Evolutionary conservation across 2,329 filamentous ascomycete genomes (phyloP), one percentile per base, ranked within the genome.

Genomic region (Thielaviopsis punctulata): DNA sequence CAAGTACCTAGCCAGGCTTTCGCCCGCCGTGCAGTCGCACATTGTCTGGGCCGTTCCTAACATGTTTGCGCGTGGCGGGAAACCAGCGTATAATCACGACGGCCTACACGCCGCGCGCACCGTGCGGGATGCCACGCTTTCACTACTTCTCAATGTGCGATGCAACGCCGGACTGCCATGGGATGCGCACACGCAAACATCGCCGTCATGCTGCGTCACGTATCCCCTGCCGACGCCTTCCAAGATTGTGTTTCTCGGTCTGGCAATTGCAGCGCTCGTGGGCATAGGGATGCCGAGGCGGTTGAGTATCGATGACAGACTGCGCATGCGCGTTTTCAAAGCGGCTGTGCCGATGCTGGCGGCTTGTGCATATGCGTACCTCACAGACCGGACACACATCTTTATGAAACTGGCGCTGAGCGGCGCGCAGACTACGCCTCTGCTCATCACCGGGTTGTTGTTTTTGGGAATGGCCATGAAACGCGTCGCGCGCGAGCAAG

Each of bases 61-160:
- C 21, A 76, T 80, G 71, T 69, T 66, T 15, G 62, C 64, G n/a
- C 62, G 43, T 24, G 48, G 45, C 12, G 47, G 45, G 13, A 46
- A 47, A 24, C 30, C 27, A 4, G 61, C 64, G 24, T 70, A 70
- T 39, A 63, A 68, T 51, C 65, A 67, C 44, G 68, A 68, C 56
- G 71, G 72, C 2, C 56, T 75, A 23, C 69, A 73, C 60, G 64
- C 73, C 7, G 59, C 66, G 15, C 62, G 67, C 23, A 62, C 62
- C 25, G 65, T 75, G 15, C 67, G 68, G 1, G 61, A 61, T 45
- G 61, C 62, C 49, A 69, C 70, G 60, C 67, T 69, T 5, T 68
- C 75, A 57, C 62, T 77, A 10, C 57, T 79, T 0, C 65, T 80
- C 43, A 76, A 75, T 56, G 60, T 70, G 18, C 69, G 73, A 48